Percentiles rank a stretch among this genome's conserved stretches.
phyloP scores from a whole-genome alignment of 768 basidiomycete species.

The Pleurotus cornucopiae region DNA sequence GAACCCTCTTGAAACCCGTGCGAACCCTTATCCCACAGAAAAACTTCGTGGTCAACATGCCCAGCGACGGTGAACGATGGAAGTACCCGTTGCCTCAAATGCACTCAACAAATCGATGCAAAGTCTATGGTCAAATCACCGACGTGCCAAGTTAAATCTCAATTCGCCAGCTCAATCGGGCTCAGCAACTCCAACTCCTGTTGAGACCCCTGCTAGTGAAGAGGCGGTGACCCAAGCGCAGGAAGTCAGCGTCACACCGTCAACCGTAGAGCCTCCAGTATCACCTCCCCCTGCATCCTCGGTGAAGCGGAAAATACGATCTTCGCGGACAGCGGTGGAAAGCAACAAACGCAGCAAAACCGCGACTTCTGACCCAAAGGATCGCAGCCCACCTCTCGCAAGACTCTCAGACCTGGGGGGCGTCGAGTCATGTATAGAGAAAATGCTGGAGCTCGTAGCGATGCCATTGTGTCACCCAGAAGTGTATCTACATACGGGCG shows the following conservation, averaged over 20 bases:
- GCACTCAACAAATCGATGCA: conserved; percentile 77
- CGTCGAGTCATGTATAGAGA: conserved; percentile 80
- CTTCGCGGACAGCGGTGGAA: conserved; percentile 40
- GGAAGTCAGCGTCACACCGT: conserved; percentile 11
- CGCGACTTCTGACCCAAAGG: conserved; percentile 43
- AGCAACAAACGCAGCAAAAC: conserved; percentile 54
- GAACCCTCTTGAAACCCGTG: too few relatives aligned
- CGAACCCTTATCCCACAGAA: too few relatives aligned
- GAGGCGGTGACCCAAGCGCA: conserved; percentile 16
- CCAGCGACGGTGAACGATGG: not conserved
- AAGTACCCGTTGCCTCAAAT: conserved; percentile 37
- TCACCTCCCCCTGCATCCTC: conserved; percentile 14
- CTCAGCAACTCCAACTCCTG: conserved; percentile 18
- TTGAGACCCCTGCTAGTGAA: conserved; percentile 15
- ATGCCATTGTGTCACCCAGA: conserved; percentile 96
- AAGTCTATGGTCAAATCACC: conserved; percentile 69
- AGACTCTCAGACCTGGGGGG: conserved; percentile 87
- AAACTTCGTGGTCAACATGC: too few relatives aligned
- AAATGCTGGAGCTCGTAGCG: conserved; percentile 93
- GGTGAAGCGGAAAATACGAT: conserved; percentile 64
- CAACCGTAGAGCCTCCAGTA: conserved; percentile 7
- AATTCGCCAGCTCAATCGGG: conserved; percentile 38
- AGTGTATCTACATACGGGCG: conserved; percentile 89
- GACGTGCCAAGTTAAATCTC: conserved; percentile 63
- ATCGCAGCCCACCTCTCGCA: conserved; percentile 67